Evolutionary conservation across 2,329 filamentous ascomycete genomes (phyloP).

Genomic region (Fusarium nelsonii): DNA sequence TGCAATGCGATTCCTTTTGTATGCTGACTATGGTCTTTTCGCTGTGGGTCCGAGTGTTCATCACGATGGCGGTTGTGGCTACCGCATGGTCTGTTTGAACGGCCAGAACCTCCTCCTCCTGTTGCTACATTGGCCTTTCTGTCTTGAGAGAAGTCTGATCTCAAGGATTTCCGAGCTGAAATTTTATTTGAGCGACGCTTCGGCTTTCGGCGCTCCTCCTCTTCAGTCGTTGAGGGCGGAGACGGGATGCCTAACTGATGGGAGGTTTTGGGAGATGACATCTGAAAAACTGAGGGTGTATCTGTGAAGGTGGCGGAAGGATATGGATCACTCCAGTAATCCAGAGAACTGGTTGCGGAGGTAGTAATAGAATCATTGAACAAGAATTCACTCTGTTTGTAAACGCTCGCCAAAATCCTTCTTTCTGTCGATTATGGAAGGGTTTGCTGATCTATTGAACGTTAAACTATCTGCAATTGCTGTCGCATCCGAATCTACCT

Average conservation of each 20-base stretch:
- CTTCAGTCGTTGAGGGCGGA: neutral
- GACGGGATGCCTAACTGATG: neutral
- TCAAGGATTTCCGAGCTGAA: neutral
- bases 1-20: slow-evolving; percentile 20
- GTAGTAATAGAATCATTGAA: neutral
- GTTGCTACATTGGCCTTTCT: neutral
- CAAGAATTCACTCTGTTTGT: neutral
- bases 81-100: neutral
- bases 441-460: neutral
- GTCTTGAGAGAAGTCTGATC: neutral
- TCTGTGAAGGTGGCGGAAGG: neutral
- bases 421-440: neutral
- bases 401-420: neutral
- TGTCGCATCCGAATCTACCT: neutral
- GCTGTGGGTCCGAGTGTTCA: neutral
- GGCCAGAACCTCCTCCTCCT: neutral
- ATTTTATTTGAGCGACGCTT: neutral
- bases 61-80: neutral
- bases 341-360: neutral
- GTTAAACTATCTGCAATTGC: slow-evolving; percentile 1
- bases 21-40: neutral
- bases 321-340: neutral
- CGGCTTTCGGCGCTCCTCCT: neutral
- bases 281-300: neutral
- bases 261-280: neutral